Evolutionary conservation across 2,329 filamentous ascomycete genomes (phyloP).

Genomic region (Microdochium paspali): DNA sequence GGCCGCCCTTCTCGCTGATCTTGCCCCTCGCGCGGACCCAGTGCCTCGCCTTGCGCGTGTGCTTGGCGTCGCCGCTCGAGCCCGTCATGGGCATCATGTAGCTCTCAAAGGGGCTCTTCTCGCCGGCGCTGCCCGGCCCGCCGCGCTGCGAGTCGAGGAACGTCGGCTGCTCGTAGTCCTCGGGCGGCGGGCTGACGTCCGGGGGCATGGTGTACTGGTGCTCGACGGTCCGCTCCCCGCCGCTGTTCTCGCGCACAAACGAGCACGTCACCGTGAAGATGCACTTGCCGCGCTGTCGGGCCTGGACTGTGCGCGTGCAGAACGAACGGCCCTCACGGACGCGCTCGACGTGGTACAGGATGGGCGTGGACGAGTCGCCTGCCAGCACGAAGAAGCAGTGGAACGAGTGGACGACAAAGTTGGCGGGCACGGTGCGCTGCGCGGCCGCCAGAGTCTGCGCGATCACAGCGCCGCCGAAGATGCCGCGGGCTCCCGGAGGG

Average conservation of each 20-base stretch:
- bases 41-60: slow-evolving; percentile 58
- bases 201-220: slow-evolving; percentile 53
- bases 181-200: slow-evolving; percentile 23
- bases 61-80: slow-evolving; percentile 38
- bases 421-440: slow-evolving; percentile 70
- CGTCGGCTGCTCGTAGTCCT: slow-evolving; percentile 34
- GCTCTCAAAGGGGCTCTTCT: slow-evolving; percentile 38
- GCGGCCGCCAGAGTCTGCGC: slow-evolving; percentile 78
- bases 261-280: slow-evolving; percentile 96
- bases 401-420: slow-evolving; percentile 88
- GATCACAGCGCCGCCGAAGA: slow-evolving; percentile 90
- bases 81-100: slow-evolving; percentile 30
- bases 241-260: slow-evolving; percentile 62
- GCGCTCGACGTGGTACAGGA: slow-evolving; percentile 90
- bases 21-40: slow-evolving; percentile 69
- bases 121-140: slow-evolving; percentile 17
- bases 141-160: slow-evolving; percentile 24
- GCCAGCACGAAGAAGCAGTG: slow-evolving; percentile 98
- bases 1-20: slow-evolving; percentile 65
- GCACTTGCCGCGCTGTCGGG: slow-evolving; percentile 73
- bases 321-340: slow-evolving; percentile 87
- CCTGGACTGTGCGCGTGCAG: slow-evolving; percentile 91
- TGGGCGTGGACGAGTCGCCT: slow-evolving; percentile 73
- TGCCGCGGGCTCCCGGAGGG: slow-evolving; percentile 80
- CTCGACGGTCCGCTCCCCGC: slow-evolving; percentile 40